phyloP scores from a whole-genome alignment of 2,329 filamentous ascomycete genomes.

The Malbranchea zuffiana region DNA sequence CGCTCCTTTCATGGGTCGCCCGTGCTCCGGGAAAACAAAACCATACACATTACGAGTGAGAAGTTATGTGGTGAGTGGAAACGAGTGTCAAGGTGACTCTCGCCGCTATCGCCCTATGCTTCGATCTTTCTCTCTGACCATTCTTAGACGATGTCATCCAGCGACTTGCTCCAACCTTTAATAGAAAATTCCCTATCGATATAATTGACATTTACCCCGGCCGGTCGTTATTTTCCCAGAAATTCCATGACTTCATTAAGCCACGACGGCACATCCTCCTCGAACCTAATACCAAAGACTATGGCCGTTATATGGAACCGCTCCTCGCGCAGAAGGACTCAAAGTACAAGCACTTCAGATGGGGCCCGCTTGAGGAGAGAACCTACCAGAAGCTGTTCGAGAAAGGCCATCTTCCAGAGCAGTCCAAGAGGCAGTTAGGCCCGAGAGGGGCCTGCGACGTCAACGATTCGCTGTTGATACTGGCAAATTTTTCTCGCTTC shows the following conservation, averaged over 20 bases:
- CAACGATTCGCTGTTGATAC: conserved; percentile 65
- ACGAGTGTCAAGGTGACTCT: background rate
- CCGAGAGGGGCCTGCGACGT: conserved; percentile 37
- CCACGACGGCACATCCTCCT: conserved; percentile 76
- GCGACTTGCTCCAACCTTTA: conserved; percentile 58
- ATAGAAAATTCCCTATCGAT: conserved; percentile 65
- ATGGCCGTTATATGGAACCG: conserved; percentile 49
- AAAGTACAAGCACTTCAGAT: conserved; percentile 40
- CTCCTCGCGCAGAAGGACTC: conserved; percentile 43
- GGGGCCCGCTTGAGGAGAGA: conserved; percentile 50
- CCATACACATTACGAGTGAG: conserved; percentile 23
- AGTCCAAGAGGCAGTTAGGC: conserved; percentile 35
- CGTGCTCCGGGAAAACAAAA: conserved; percentile 9
- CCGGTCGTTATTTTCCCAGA: conserved; percentile 63
- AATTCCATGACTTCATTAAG: conserved; percentile 61
- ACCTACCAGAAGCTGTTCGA: conserved; percentile 34
- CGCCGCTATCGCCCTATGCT: background rate
- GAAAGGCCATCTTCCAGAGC: conserved; percentile 40
- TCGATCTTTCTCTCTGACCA: background rate
- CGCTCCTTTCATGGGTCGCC: conserved; percentile 18
- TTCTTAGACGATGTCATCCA: conserved; percentile 53
- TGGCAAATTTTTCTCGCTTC: conserved; percentile 53
- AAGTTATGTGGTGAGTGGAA: conserved; percentile 25
- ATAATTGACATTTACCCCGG: conserved; percentile 82
- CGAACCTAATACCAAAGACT: conserved; percentile 55